Percentiles rank a stretch among this genome's conserved stretches.
Conservation (phyloP, 805 yeast species). For the Yarrowia sp. region DNA sequence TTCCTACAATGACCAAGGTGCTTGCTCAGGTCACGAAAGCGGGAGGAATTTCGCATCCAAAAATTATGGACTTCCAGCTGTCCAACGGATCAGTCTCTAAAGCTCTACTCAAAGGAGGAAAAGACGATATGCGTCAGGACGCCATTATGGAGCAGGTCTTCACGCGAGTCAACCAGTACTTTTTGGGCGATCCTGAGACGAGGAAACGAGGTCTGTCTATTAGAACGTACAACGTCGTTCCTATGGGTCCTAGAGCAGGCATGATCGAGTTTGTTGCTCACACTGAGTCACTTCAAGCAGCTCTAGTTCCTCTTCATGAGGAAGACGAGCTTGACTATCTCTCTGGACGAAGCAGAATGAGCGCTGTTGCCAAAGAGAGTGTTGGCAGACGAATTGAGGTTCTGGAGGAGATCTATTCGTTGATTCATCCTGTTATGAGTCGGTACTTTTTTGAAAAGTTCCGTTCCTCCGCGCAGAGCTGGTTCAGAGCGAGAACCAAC, state of each 20-base stretch:
- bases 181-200: slow-evolving; percentile 55
- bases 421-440: slow-evolving; percentile 65
- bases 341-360: slow-evolving; percentile 36
- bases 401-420: slow-evolving; percentile 49
- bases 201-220: slow-evolving; percentile 58
- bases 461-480: slow-evolving; percentile 55
- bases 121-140: slow-evolving; percentile 93
- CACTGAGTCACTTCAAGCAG: slow-evolving; percentile 68
- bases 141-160: slow-evolving; percentile 98
- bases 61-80: slow-evolving; percentile 57
- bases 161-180: slow-evolving; percentile 71
- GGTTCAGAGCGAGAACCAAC: slow-evolving; percentile 65
- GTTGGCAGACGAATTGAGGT: slow-evolving; percentile 31
- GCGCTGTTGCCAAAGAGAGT: slow-evolving; percentile 44
- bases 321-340: slow-evolving; percentile 43
- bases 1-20: slow-evolving; percentile 51
- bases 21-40: slow-evolving; percentile 58
- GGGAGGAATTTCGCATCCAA: slow-evolving; percentile 86
- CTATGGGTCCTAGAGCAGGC: slow-evolving; percentile 84
- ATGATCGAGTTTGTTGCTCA: slow-evolving; percentile 84
- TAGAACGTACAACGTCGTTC: slow-evolving; percentile 85
- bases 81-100: slow-evolving; percentile 59
- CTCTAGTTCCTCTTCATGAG: slow-evolving; percentile 62
- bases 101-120: slow-evolving; percentile 74
- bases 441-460: slow-evolving; percentile 68